Base-by-base conservation (phyloP, 2,329 filamentous ascomycete genomes). In the Dendrostoma leiphaemia region DNA sequence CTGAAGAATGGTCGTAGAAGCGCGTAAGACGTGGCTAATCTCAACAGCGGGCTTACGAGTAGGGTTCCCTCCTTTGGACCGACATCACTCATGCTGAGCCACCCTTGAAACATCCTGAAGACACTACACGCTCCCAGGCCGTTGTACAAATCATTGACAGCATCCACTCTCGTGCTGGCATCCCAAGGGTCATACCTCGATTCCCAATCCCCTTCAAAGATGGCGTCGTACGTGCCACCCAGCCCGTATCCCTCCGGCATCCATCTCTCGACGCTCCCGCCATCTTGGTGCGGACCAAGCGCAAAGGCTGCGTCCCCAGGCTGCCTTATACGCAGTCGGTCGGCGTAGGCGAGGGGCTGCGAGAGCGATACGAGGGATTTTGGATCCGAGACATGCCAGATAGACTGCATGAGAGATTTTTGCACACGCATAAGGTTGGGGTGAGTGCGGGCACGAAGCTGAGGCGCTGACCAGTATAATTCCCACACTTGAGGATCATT, bases 71-170 rank as follows among this genome's bases (percentile, higher is more conserved):
- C 86, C 5, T 79, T 78, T 0, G 90, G 89, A 0, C 79, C 84
- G 0, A 84, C 87, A n/a, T 76, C 73, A 54, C 86, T 91, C 79
- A 97, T 86, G 56, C 82, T 83, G 49, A 97, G 70, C 92, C 92
- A 97, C 17, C 91, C 92, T 71, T 97, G 92, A 69, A 90, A 93
- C 79, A 91, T 88, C 35, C 93, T 82, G 71, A 96, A 91, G 76
- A 91, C 90, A 43, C 81, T 87, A 71, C 90, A 96, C 1, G 89
- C 85, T 0, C 92, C 91, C 0, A 91, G 79, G 0, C 91, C 90
- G 48, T 90, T 79, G 67, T 97, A 94, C 31, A 92, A 72, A 68
- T 96, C 87, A 57, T 83, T 85, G 2, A 84, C 80, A 3, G 88
- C 90, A 0, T 74, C 70, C 0, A 93, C 76, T 4, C 92, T 81